These are phyloP conservation scores for Phytophthora pisi DNA, from an alignment of 352 stramenopile species.

Conservation along the genomic window DNA sequence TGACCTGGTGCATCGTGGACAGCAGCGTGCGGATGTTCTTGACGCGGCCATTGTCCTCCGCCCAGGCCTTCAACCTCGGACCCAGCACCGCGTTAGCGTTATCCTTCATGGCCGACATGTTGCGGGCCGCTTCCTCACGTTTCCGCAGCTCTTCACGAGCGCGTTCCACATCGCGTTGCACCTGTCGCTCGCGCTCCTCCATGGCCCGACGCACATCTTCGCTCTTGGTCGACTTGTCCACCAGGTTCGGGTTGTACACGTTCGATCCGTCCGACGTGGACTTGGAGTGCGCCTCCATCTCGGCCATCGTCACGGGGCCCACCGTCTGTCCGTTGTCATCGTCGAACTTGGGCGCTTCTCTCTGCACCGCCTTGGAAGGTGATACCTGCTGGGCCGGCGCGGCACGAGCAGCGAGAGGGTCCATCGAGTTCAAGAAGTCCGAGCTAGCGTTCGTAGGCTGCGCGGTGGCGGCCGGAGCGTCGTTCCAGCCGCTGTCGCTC, in stretches of 20 bases:
- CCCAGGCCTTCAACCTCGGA: conserved; percentile 80
- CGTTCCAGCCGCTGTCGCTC: conserved; percentile 61
- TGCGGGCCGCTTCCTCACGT: conserved; percentile 63
- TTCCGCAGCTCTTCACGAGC: conserved; percentile 74
- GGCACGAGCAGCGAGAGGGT: conserved; percentile 53
- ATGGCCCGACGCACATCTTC: conserved; percentile 80
- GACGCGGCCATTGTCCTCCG: conserved; percentile 84
- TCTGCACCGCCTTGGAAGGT: conserved; percentile 27
- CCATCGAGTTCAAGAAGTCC: conserved; percentile 73
- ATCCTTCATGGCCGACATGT: conserved; percentile 76
- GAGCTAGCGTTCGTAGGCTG: conserved; percentile 39
- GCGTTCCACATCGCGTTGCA: conserved; percentile 74
- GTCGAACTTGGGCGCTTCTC: conserved; percentile 72
- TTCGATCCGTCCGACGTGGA: conserved; percentile 81
- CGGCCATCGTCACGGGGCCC: conserved; percentile 79
- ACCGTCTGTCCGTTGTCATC: conserved; percentile 83
- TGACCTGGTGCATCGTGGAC: conserved; percentile 91
- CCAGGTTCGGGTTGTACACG: conserved; percentile 85
- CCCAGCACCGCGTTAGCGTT: conserved; percentile 57
- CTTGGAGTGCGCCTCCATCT: conserved; percentile 75
- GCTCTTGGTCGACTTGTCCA: conserved; percentile 86
- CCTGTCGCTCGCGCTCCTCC: conserved; percentile 79
- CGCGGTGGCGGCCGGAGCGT: conserved; percentile 26
- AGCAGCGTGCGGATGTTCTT: conserved; percentile 93
- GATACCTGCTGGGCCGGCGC: conserved; percentile 25